phyloP scores from a whole-genome alignment of 164 flowering plant species.

The Aristolochia californica region DNA sequence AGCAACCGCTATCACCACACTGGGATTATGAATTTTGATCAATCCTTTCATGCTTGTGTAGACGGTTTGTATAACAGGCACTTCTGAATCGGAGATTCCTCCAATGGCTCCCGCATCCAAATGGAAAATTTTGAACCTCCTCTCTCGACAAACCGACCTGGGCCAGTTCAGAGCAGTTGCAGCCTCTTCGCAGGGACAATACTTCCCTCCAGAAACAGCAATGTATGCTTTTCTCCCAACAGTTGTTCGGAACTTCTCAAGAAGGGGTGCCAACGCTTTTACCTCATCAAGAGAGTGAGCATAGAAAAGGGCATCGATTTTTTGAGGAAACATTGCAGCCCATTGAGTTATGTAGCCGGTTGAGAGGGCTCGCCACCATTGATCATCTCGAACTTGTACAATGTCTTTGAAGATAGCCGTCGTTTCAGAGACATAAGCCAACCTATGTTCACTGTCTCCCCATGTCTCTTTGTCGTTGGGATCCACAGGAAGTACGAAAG shows the following conservation, averaged over 20 bases:
- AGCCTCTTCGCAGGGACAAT: slow-evolving; percentile 90
- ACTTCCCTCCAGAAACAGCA: slow-evolving; percentile 69
- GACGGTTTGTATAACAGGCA: slow-evolving; percentile 70
- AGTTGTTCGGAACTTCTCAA: slow-evolving; percentile 72
- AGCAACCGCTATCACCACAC: slow-evolving; percentile 58
- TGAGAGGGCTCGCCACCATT: slow-evolving; percentile 93
- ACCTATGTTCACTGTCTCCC: slow-evolving; percentile 98
- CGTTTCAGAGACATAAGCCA: slow-evolving; percentile 94
- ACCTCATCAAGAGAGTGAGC: slow-evolving; percentile 79
- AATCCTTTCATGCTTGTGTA: slow-evolving; percentile 87
- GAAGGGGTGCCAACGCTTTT: slow-evolving; percentile 60
- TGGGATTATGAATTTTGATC: slow-evolving; percentile 83
- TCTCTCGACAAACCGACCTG: slow-evolving; percentile 61
- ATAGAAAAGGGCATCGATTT: slow-evolving; percentile 82
- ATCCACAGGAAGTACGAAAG: slow-evolving; percentile 92
- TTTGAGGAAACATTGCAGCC: slow-evolving; percentile 95
- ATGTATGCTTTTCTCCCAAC: slow-evolving; percentile 86
- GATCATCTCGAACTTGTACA: slow-evolving; percentile 87
- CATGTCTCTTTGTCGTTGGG: slow-evolving; percentile 84
- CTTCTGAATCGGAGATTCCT: slow-evolving; percentile 63
- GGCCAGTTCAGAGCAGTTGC: slow-evolving; percentile 78
- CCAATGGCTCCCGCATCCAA: slow-evolving; percentile 51
- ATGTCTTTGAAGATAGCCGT: slow-evolving; percentile 90
- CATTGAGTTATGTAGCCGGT: slow-evolving; percentile 90
- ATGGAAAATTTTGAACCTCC: slow-evolving; percentile 90